Base-by-base conservation (phyloP, 192 early-diverging fungal genomes). In the Endogone sp. region DNA sequence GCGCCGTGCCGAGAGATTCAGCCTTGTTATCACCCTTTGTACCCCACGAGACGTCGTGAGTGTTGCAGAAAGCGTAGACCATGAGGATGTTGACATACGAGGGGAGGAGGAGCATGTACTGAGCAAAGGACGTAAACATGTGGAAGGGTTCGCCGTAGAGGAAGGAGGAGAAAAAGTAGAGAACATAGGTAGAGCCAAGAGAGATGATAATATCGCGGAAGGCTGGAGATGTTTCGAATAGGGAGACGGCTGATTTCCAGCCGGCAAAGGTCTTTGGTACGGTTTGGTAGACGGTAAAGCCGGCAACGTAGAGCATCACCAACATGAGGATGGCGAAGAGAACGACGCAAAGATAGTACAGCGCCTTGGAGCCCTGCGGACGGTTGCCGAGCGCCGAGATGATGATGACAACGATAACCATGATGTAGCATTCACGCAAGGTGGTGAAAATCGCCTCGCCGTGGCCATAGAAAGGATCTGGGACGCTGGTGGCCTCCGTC, bases 11-110 rank as follows among this genome's bases (percentile, higher is more conserved):
- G 26, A 93, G 84, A 66, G 86, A 87, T 16, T 73, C 65, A n/a
- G 72, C 65, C 59, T 69, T 79, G 67, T 93, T 93, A 80, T 93
- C 92, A 70, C 94, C 92, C 82, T 96, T 96, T 27, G 94, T 96
- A 63, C 94, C 95, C 95, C 94, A 97, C 2, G 92, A 91, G 64
- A 97, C 93, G 73, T 96, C 95, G 83, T 96, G 94, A 0, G 93
- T 90, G 86, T 97, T 97, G 71, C 91, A 93, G 83, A 95, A 96
- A 2, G 95, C 92, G 60, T 95, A 96, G 25, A 96, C 90, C 88
- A 89, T 93, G 54, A 97, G 79, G 75, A 97, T 95, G 82, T 96
- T 97, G 71, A 92, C 83, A 62, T 91, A 97, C 54, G 90, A 88
- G 25, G 95, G 95, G 74, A 94, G 76, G 65, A 94, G 85, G 69